Evolutionary conservation across 169 alveolate genomes (phyloP).

Genomic region (Eimeria maxima): DNA sequence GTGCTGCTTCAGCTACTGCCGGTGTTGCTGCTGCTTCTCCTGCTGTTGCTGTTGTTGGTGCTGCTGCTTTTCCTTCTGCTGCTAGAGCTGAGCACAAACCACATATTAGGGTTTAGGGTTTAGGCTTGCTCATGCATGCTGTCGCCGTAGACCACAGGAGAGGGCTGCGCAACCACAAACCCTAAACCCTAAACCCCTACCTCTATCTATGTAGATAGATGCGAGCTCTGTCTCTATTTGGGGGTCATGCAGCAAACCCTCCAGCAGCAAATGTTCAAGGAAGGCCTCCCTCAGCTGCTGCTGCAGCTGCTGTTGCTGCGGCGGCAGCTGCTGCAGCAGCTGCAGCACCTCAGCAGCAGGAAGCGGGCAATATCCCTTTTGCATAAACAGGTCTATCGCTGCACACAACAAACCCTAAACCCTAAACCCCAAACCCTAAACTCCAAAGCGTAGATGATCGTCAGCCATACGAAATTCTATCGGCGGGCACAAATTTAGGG

Average conservation of each 20-base stretch:
- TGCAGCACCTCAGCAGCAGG: constrained; percentile 60
- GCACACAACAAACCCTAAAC: neutral
- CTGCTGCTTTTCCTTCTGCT: constrained; percentile 12
- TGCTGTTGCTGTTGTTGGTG: neutral
- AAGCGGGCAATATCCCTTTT: constrained; percentile 9
- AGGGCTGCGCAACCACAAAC: neutral
- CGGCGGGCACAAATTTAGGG: neutral
- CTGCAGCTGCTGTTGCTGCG: neutral
- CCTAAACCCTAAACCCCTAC: constrained; percentile 34
- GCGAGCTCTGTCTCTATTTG: constrained; percentile 29
- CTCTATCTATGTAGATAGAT: neutral
- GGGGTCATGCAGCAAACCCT: constrained; percentile 11
- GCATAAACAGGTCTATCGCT: constrained; percentile 17
- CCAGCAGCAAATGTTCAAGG: constrained; percentile 23
- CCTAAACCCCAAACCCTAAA: constrained; percentile 9
- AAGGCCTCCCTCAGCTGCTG: neutral
- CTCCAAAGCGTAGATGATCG: neutral
- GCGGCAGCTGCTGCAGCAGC: constrained; percentile 34
- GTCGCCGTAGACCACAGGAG: neutral
- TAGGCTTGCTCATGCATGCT: neutral
- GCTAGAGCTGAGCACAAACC: constrained; percentile 24
- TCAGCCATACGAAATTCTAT: neutral
- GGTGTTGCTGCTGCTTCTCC: constrained; percentile 8
- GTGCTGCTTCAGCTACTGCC: neutral
- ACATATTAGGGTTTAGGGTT: constrained; percentile 10